phyloP scores from a whole-genome alignment of 805 yeast species.

The Cephaloascus albidus region DNA sequence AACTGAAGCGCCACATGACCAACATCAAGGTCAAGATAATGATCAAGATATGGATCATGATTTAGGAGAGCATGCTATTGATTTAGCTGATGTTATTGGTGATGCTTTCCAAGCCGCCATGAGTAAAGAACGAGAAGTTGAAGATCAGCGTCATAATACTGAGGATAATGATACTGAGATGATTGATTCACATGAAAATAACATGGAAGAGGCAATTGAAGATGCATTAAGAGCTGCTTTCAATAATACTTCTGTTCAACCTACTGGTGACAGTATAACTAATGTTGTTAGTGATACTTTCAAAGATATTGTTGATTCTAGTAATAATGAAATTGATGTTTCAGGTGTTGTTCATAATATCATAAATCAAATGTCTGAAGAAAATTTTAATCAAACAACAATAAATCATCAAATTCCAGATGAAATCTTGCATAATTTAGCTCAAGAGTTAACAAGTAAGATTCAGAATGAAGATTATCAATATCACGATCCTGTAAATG shows the following conservation, averaged over 20 bases:
- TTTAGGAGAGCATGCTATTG: slow-evolving; percentile 4
- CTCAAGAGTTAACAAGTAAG: slow-evolving; percentile 18
- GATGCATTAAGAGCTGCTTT: not conserved
- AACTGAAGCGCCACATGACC: not conserved
- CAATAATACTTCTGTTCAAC: not conserved
- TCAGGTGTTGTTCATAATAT: slow-evolving; percentile 18
- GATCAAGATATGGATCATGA: slow-evolving; percentile 3
- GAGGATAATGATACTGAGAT: not conserved
- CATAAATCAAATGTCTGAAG: slow-evolving; percentile 12
- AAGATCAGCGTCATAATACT: not conserved
- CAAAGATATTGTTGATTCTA: not conserved
- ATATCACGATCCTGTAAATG: slow-evolving; percentile 1
- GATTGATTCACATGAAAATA: not conserved
- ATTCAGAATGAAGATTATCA: slow-evolving; percentile 21
- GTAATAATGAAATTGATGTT: slow-evolving; percentile 5
- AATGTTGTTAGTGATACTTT: not conserved
- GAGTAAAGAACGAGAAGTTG: slow-evolving; percentile 1
- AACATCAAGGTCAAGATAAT: not conserved
- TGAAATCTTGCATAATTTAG: slow-evolving; percentile 17
- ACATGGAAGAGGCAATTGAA: not conserved
- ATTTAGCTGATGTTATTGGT: slow-evolving; percentile 17
- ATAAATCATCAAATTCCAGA: slow-evolving; percentile 7
- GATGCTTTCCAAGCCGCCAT: slow-evolving; percentile 18
- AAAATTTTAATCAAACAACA: slow-evolving; percentile 3
- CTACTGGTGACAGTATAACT: not conserved